Conservation (phyloP, 352 stramenopile genomes). For the Phytopythium vexans region DNA sequence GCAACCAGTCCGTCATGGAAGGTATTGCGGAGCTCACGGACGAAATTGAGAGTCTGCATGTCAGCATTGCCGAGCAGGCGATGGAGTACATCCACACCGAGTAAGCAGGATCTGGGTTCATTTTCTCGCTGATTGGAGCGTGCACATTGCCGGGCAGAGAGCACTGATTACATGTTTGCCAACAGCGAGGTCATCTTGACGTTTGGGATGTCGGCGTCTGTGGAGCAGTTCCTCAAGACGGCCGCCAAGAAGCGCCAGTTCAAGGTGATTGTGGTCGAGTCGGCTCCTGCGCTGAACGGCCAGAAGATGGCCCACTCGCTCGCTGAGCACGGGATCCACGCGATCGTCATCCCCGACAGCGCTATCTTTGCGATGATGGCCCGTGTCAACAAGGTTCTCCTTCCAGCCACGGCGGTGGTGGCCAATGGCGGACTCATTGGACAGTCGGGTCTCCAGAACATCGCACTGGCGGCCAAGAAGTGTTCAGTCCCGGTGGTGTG, state of each 20-base stretch:
- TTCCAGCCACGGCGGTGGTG: slow-evolving; percentile 95
- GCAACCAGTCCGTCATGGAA: slow-evolving; percentile 86
- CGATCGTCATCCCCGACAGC: slow-evolving; percentile 96
- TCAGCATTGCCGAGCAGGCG: slow-evolving; percentile 95
- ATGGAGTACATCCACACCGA: slow-evolving; percentile 96
- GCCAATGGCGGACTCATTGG: slow-evolving; percentile 97
- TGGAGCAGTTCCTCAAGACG: slow-evolving; percentile 89
- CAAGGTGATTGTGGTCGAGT: slow-evolving; percentile 95
- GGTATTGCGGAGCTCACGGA: slow-evolving; percentile 93
- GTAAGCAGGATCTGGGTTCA: slow-evolving; percentile 31
- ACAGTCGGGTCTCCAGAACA: slow-evolving; percentile 93
- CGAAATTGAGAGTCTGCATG: slow-evolving; percentile 94
- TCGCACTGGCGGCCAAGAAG: slow-evolving; percentile 94
- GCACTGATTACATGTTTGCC: background rate
- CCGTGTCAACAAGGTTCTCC: slow-evolving; percentile 96
- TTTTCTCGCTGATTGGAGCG: background rate
- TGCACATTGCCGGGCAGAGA: background rate
- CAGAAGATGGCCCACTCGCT: slow-evolving; percentile 89
- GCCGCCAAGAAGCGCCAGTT: slow-evolving; percentile 93
- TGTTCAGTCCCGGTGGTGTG: slow-evolving; percentile 97
- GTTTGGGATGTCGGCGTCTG: slow-evolving; percentile 91
- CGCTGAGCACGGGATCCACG: slow-evolving; percentile 89
- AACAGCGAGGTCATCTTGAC: slow-evolving; percentile 93
- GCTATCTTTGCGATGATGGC: slow-evolving; percentile 98
- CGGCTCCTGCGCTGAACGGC: slow-evolving; percentile 90